Evolutionary conservation across 169 alveolate genomes (phyloP), one percentile per base, ranked within the genome.

Genomic region (Ichthyophthirius multifiliis): DNA sequence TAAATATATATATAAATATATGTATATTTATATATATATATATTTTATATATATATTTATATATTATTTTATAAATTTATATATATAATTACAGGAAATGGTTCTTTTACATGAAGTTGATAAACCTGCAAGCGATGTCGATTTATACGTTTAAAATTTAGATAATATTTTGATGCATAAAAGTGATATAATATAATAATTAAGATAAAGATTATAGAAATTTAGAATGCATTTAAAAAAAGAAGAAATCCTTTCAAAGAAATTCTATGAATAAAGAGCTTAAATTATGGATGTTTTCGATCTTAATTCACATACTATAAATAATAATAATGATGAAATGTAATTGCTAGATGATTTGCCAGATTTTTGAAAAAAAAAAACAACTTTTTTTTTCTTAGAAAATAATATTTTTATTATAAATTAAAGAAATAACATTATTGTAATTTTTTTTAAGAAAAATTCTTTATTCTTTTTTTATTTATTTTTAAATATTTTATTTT

Each of bases 101-200:
- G 83, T 75, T 80, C 62, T 86, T 31, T 64, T 94, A 74, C 91
- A 89, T 83, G 94, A 94, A 74, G 96, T 94, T n/a, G 97, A 94
- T 65, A 90, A 91, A 82, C 96, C 96, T n/a, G 97, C 96, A 73
- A 82, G 93, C 48, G 95, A 94, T 87, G 94, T 94, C 7, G 96
- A 92, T 48, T 93, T 84, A 79, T 94, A 94, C 67, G 92, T 92
- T 35, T 34, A 35, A 23, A 37, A 39, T 20, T 39, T 67, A 20
- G 77, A 67, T 39, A 62, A 30, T 37, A 67, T 67, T 35, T 41
- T 67, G 37, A 23, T 27, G 16, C 77, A 67, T 67, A 67, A 67
- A 67, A 37, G 43, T 16, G 77, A 67, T 6, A 34, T 67, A 3
- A 67, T 67, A n/a, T 37, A 23, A 1, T n/a, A n/a, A 39, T 44